These are phyloP conservation scores for Oryza meridionalis DNA, from an alignment of 176 grass and related monocot species.

Conservation along the genomic window DNA sequence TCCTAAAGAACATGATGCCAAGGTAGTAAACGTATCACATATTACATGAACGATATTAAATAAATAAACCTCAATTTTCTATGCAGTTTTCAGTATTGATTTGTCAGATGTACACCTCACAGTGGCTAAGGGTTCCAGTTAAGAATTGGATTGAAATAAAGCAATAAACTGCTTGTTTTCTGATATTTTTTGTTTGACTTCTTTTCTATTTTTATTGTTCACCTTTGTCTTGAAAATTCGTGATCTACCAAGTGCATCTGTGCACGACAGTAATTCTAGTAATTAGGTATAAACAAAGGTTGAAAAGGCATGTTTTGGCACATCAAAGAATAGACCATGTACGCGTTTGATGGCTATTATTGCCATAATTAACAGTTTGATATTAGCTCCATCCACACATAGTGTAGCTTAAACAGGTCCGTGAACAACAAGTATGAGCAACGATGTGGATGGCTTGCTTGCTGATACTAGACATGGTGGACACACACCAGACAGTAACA, in stretches of 20 bases:
- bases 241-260: not conserved
- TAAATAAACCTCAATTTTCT: not conserved
- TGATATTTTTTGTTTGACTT: not conserved
- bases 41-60: not conserved
- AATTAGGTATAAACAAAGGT: too few relatives aligned
- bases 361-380: not conserved
- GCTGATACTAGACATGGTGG: not conserved
- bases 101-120: not conserved
- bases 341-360: too few relatives aligned
- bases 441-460: not conserved
- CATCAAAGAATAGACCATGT: too few relatives aligned
- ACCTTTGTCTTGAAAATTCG: not conserved
- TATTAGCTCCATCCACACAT: not conserved
- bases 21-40: not conserved
- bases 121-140: not conserved
- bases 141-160: not conserved
- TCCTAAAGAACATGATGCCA: not conserved
- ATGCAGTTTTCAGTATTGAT: not conserved
- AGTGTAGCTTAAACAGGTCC: not conserved
- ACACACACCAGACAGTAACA: not conserved
- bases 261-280: too few relatives aligned
- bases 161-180: not conserved
- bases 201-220: not conserved
- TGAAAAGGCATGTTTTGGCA: too few relatives aligned
- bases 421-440: not conserved